phyloP scores from a whole-genome alignment of 176 grass and related monocot species.

The Pharus latifolius region DNA sequence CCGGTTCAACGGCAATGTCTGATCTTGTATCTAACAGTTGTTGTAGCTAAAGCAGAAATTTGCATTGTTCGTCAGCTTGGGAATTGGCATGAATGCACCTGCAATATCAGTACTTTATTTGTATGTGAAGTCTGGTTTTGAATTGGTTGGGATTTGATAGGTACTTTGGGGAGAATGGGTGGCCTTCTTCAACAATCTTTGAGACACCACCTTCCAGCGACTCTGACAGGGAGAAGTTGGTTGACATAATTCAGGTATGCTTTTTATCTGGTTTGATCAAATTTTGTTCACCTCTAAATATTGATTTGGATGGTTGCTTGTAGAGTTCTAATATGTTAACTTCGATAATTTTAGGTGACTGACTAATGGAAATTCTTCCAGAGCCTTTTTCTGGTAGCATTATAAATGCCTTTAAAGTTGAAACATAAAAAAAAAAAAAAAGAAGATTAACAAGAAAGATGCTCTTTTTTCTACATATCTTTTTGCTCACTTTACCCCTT shows the following conservation, averaged over 20 bases:
- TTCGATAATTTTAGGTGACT: no score
- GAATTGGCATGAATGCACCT: background rate
- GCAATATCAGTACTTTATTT: background rate
- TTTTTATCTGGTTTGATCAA: background rate
- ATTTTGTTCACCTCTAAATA: background rate
- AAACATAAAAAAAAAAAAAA: no score
- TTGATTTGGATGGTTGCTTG: background rate
- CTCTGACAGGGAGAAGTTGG: slow-evolving; percentile 65
- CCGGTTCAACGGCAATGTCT: no score
- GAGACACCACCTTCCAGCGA: slow-evolving; percentile 55
- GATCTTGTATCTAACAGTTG: no score
- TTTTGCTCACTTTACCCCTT: background rate
- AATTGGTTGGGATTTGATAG: slow-evolving; percentile 30
- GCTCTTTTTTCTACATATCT: background rate
- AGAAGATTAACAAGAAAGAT: background rate
- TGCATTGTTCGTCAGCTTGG: background rate
- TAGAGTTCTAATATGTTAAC: no score
- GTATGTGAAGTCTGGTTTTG: slow-evolving; percentile 4
- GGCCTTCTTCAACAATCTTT: slow-evolving; percentile 80
- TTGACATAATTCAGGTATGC: slow-evolving; percentile 78
- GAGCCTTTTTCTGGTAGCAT: background rate
- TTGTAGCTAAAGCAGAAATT: no score
- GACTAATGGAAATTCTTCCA: background rate
- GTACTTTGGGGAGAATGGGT: slow-evolving; percentile 89
- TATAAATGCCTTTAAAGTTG: background rate